Evolutionary conservation across 768 basidiomycete species (phyloP).

Genomic region (Trametes cinnabarina): DNA sequence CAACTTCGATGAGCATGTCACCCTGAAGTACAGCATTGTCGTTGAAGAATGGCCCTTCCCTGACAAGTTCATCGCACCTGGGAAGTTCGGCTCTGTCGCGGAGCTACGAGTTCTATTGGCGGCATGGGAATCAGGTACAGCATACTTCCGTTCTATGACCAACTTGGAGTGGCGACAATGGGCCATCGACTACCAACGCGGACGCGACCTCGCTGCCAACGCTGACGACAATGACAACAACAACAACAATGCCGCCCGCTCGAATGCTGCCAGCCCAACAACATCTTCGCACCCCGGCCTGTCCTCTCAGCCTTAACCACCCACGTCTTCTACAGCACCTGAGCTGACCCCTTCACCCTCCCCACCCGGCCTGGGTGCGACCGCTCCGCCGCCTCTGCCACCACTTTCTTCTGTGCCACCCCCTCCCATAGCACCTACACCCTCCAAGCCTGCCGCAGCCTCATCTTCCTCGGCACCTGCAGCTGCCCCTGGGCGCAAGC

Average conservation of each 20-base stretch:
- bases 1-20: constrained; percentile 23
- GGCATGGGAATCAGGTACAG: constrained; percentile 19
- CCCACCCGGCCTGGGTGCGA: no score
- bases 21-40: constrained; percentile 15
- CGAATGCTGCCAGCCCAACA: no score
- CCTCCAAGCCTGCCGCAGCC: neutral
- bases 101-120: constrained; percentile 16
- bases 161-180: constrained; percentile 3
- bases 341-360: no score
- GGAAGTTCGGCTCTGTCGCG: constrained; percentile 7
- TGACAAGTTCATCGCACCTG: constrained; percentile 16
- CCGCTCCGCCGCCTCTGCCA: neutral
- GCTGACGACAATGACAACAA: neutral
- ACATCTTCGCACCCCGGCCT: neutral
- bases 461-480: neutral
- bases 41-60: constrained; percentile 24
- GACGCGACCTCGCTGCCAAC: neutral
- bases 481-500: neutral
- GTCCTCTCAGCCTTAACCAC: neutral
- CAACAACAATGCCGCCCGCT: neutral
- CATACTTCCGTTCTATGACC: constrained; percentile 18
- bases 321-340: neutral
- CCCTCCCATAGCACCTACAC: neutral
- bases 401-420: neutral
- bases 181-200: neutral